Evolutionary conservation across 345 rosid genomes (phyloP).

Genomic region (Physaria fendleri): DNA sequence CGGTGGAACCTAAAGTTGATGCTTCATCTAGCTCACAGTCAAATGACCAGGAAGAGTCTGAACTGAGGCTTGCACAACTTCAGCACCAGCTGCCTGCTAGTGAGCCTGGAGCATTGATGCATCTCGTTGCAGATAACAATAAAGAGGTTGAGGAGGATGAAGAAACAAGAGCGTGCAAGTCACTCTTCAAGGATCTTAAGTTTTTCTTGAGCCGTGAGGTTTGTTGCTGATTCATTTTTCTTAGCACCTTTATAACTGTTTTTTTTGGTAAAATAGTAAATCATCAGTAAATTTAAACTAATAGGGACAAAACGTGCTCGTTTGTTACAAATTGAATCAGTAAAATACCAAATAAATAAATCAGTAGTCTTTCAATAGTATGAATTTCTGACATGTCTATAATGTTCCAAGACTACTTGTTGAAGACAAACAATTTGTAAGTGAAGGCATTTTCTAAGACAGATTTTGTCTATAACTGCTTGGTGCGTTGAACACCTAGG

Average conservation of each 20-base stretch:
- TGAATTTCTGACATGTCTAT: not conserved
- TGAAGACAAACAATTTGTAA: not conserved
- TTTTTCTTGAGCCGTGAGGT: constrained; percentile 97
- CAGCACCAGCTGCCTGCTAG: constrained; percentile 91
- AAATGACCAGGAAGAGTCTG: constrained; percentile 54
- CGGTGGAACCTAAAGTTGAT: constrained; percentile 33
- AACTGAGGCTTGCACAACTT: constrained; percentile 87
- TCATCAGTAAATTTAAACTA: not conserved
- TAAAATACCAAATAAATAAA: not conserved
- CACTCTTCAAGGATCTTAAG: constrained; percentile 62
- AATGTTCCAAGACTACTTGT: not conserved
- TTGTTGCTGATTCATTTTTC: not conserved
- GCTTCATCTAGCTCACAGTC: constrained; percentile 40
- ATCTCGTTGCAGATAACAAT: constrained; percentile 56
- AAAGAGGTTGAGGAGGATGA: constrained; percentile 81
- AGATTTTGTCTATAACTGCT: not conserved
- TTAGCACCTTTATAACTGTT: not conserved
- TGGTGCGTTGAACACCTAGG: not conserved
- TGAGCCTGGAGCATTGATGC: constrained; percentile 94
- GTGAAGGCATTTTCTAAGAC: not conserved
- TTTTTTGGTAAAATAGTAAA: not conserved
- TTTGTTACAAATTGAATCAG: not conserved
- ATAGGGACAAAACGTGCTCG: not conserved
- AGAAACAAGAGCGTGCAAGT: constrained; percentile 72
- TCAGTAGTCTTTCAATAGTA: not conserved